Base-by-base conservation (phyloP, 164 flowering plant genomes). In the Paratinospora sagittata region DNA sequence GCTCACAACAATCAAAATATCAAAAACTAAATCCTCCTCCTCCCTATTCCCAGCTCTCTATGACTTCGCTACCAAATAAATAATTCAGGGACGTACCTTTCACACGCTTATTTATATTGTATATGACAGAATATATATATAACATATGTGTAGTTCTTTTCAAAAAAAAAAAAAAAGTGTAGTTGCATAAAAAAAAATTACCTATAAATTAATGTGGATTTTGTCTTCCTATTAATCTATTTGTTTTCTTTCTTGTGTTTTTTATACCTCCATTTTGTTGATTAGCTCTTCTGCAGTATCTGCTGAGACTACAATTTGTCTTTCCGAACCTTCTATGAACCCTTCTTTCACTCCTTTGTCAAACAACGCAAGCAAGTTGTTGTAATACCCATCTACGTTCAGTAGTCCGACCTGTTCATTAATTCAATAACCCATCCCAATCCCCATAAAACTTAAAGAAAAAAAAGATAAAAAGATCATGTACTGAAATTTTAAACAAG, bases 291-390 rank as follows among this genome's bases (percentile, higher is more conserved):
- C 61, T 55, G 93, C 73, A 70, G 86, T 81, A 11, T 75, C 73
- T 71, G 93, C 91, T 49, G 82, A 77, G 52, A 86, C 66, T 34
- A 89, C 72, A 55, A 89, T 89, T 0, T 84, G 30, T 69, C 91
- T 80, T 37, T 83, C 93, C 26, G 84, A 73, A 27, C 43, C 69
- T 16, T 82, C 76, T 62, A 89, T 89, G 84, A 89, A 89, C 39
- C 91, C 93, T 78, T 89, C 91, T 58, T 89, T 86, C 4, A 89
- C 89, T 75, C 87, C 91, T 72, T 85, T 89, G 72, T 89, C 93
- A 78, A 89, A 84, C 39, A 86, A 78, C 49, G 81, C 81, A 30
- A 89, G 82, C 80, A 89, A 78, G 78, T 79, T 71, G 78, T 89
- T 70, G 49, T 85, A 87, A 34, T 86, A 89, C 19, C 93, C 93